These are phyloP conservation scores for Tolypocladium cylindrosporum DNA, from an alignment of 2,329 filamentous ascomycete species.

Conservation along the genomic window DNA sequence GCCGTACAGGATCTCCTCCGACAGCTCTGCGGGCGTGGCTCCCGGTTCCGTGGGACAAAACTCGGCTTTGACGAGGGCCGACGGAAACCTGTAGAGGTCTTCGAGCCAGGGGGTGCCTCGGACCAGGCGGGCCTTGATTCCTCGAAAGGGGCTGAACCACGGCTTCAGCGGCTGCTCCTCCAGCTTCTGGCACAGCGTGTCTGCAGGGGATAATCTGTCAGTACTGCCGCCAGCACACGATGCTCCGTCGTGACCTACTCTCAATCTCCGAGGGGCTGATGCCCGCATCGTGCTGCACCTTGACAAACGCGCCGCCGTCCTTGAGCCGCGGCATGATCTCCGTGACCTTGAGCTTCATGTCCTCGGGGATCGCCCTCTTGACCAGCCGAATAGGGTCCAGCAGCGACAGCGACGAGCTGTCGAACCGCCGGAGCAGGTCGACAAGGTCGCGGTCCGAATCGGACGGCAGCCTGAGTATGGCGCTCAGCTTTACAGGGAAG, in stretches of 20 bases:
- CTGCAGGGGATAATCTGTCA: conserved; percentile 15
- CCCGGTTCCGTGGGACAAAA: conserved; percentile 68
- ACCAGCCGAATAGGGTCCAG: conserved; percentile 44
- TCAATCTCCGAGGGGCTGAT: conserved; percentile 32
- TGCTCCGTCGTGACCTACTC: conserved; percentile 13
- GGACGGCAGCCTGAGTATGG: conserved; percentile 35
- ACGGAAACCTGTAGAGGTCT: conserved; percentile 77
- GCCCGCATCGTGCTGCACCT: conserved; percentile 50
- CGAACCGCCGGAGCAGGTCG: conserved; percentile 40
- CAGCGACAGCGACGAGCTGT: conserved; percentile 37
- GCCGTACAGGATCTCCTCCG: conserved; percentile 77
- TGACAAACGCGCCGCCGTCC: conserved; percentile 90
- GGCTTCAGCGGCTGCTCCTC: conserved; percentile 65
- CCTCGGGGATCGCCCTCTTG: conserved; percentile 52
- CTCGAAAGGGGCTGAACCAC: conserved; percentile 79
- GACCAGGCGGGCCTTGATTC: conserved; percentile 64
- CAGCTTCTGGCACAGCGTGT: conserved; percentile 52
- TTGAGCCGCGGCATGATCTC: conserved; percentile 78
- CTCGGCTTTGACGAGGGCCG: conserved; percentile 66
- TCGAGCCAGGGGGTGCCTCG: conserved; percentile 87
- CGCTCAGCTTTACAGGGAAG: conserved; percentile 65
- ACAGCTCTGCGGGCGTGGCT: conserved; percentile 64
- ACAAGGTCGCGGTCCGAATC: conserved; percentile 38
- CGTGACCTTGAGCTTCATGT: conserved; percentile 57
- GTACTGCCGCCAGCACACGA: neutral